These are phyloP conservation scores for Pseudocercospora crystallina DNA, from an alignment of 2,329 filamentous ascomycete genomes.

Conservation along the genomic window DNA sequence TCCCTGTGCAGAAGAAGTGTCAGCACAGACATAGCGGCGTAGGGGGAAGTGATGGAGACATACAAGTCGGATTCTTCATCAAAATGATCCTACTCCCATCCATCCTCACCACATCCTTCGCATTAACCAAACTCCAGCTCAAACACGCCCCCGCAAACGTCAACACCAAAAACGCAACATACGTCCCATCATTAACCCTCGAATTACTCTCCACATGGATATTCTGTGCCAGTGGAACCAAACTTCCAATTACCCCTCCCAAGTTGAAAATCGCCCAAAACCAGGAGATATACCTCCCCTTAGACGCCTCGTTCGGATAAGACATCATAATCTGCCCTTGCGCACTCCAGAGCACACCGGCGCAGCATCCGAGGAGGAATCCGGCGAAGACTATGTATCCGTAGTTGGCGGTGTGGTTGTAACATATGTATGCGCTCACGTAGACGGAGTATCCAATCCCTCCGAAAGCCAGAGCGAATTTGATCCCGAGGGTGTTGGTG, in stretches of 20 bases:
- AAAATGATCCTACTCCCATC: conserved; percentile 78
- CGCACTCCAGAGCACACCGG: conserved; percentile 76
- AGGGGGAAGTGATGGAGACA: too few species aligned
- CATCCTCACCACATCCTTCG: conserved; percentile 67
- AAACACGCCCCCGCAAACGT: conserved; percentile 71
- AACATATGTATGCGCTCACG: conserved; percentile 67
- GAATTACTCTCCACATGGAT: conserved; percentile 54
- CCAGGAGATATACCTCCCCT: conserved; percentile 82
- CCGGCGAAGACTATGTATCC: conserved; percentile 72
- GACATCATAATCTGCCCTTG: conserved; percentile 87
- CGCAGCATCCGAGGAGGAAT: conserved; percentile 72
- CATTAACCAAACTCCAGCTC: conserved; percentile 68
- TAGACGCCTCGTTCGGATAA: conserved; percentile 76
- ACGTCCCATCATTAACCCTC: conserved; percentile 71
- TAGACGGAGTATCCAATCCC: conserved; percentile 76
- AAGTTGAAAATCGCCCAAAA: conserved; percentile 96
- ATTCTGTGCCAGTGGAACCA: conserved; percentile 72
- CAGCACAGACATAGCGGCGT: too few species aligned
- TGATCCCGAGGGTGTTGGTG: conserved; percentile 72
- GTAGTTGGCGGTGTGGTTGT: conserved; percentile 56
- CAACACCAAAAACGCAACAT: conserved; percentile 81
- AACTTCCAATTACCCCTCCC: conserved; percentile 78
- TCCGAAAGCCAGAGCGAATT: conserved; percentile 66
- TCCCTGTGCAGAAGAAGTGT: conserved; percentile 37
- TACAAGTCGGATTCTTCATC: conserved; percentile 76